phyloP scores from a whole-genome alignment of 1,284 basidiomycete species.

The Cryptococcus sp. region DNA sequence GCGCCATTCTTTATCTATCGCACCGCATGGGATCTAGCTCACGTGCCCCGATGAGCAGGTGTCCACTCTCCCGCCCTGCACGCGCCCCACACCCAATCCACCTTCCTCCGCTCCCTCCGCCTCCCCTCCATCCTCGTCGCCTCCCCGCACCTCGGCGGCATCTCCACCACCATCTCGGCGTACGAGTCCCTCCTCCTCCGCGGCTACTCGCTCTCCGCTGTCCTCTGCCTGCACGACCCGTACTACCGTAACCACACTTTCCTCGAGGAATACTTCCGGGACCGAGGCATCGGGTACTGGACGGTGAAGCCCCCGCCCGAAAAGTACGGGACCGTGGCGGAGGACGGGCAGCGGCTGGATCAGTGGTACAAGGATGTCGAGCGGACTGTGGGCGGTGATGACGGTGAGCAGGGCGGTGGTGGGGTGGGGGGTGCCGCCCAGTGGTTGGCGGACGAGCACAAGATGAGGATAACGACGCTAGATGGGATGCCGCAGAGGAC shows the following conservation, averaged over 20 bases:
- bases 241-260: conserved; percentile 88
- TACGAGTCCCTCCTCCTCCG: conserved; percentile 88
- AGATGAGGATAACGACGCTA: conserved; percentile 63
- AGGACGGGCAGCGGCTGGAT: conserved; percentile 61
- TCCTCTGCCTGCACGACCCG: conserved; percentile 81
- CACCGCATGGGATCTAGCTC: neutral
- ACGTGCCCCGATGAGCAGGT: conserved; percentile 54
- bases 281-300: conserved; percentile 53
- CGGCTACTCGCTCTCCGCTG: conserved; percentile 81
- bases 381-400: conserved; percentile 2
- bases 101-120: conserved; percentile 76
- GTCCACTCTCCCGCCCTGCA: conserved; percentile 84
- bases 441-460: conserved; percentile 65
- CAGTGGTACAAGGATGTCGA: conserved; percentile 62
- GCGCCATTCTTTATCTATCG: conserved; percentile 35
- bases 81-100: conserved; percentile 80
- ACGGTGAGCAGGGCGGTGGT: conserved; percentile 28
- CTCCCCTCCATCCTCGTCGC: conserved; percentile 85
- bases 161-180: conserved; percentile 87
- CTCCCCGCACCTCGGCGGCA: conserved; percentile 86
- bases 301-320: conserved; percentile 40
- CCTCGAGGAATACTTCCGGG: conserved; percentile 70
- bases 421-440: conserved; percentile 58
- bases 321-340: conserved; percentile 56
- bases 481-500: conserved; percentile 75